Evolutionary conservation across 2,329 filamentous ascomycete species (phyloP).

Genomic region (Fusarium armeniacum): DNA sequence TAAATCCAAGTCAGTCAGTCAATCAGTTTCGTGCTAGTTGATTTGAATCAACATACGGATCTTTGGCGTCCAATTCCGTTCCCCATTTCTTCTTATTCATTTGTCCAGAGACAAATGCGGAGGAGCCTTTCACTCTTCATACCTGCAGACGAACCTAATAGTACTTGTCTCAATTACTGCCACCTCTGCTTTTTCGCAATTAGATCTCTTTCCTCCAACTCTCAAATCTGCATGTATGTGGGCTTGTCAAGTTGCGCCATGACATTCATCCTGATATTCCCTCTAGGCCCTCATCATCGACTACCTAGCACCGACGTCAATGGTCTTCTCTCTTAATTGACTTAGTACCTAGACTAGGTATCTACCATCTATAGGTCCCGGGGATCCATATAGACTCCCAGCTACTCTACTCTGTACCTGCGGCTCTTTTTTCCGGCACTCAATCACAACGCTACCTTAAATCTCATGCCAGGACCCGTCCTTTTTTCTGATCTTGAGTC

Average conservation of each 20-base stretch:
- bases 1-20: conserved; percentile 10
- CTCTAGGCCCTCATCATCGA: conserved; percentile 29
- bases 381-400: conserved; percentile 1
- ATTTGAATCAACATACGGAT: conserved; percentile 8
- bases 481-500: conserved; percentile 24
- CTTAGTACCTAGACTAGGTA: no score
- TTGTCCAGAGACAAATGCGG: conserved; percentile 25
- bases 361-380: neutral
- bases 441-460: conserved; percentile 28
- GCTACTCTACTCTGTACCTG: conserved; percentile 6
- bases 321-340: neutral
- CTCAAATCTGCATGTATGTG: conserved; percentile 8
- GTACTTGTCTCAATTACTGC: conserved; percentile 4
- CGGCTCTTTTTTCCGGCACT: conserved; percentile 42
- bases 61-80: conserved; percentile 12
- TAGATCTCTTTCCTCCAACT: conserved; percentile 10
- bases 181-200: conserved; percentile 15
- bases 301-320: conserved; percentile 26
- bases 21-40: conserved; percentile 21
- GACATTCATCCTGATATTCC: conserved; percentile 17
- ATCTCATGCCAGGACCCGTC: conserved; percentile 25
- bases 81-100: conserved; percentile 25
- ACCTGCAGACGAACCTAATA: conserved; percentile 4
- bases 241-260: conserved; percentile 7
- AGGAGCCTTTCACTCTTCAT: conserved; percentile 14